Evolutionary conservation across 768 basidiomycete genomes (phyloP), one percentile per base, ranked within the genome.

Genomic region (Mycena rosella): DNA sequence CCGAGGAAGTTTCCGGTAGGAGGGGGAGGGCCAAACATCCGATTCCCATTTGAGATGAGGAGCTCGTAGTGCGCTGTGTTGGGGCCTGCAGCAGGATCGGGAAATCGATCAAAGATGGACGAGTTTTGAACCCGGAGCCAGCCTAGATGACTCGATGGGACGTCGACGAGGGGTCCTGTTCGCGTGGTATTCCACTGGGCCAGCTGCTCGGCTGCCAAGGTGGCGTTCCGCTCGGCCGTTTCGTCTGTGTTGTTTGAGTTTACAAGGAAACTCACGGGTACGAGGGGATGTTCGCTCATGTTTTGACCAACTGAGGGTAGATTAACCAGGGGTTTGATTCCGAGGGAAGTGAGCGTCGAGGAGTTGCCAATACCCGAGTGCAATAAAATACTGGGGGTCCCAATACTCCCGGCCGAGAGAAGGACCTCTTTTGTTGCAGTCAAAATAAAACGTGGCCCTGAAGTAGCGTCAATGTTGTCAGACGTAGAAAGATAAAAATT

Each of bases 351-450:
- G 3, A 81, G 68, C 14, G 44, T 63, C 2, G 51, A 56, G 1
- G 58, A 26, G 38, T 77, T 70, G 11, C 82, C 81, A 34, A 83
- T 79, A 1, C 80, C 80, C 0, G 80, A 81, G 42, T 79, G 76
- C 36, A 80, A n/a, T 2, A 82, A 70, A 18, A 83, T 75, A 17
- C 71, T 72, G 0, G 81, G 80, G 0, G 81, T 82, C 9, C 74
- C 75, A 51, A 82, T 73, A 11, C 78, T 67, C 0, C 83, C 82
- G 11, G 81, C 80, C 7, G 80, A 81, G 5, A 83, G 74, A 49
- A 82, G 74, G 24, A 82, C 65, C 56, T 83, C 81, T 30, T 79
- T 80, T 2, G 11, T 55, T 0, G 79, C 80, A 1, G 62, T 74
- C 8, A 78, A 34, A 1, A 58, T 63, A 49, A 15, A 36, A 2